Evolutionary conservation across 1,284 basidiomycete species (phyloP).

Genomic region (Melampsora larici-populina): DNA sequence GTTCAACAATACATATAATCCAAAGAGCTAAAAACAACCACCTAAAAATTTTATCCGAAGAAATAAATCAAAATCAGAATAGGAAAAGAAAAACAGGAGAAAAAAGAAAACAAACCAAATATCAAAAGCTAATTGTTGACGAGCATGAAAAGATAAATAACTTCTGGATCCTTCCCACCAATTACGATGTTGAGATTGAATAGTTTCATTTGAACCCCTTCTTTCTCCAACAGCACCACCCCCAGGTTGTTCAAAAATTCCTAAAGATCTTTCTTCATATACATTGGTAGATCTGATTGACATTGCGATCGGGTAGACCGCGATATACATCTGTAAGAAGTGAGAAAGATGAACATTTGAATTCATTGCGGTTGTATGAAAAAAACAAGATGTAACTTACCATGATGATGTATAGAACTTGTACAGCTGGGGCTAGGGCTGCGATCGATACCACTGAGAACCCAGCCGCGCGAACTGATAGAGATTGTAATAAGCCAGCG

Average conservation of each 20-base stretch:
- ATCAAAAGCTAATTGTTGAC: slow-evolving; percentile 52
- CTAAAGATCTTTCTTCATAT: slow-evolving; percentile 71
- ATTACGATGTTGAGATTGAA: slow-evolving; percentile 21
- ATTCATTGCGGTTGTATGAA: slow-evolving; percentile 55
- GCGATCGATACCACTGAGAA: slow-evolving; percentile 48
- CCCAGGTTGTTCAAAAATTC: slow-evolving; percentile 45
- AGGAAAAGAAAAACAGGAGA: neutral
- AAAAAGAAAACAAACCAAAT: slow-evolving; percentile 21
- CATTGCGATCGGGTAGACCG: slow-evolving; percentile 60
- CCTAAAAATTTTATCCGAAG: slow-evolving; percentile 48
- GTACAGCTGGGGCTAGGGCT: slow-evolving; percentile 55
- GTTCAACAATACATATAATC: slow-evolving; percentile 53
- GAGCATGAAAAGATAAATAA: slow-evolving; percentile 51
- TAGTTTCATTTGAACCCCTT: neutral
- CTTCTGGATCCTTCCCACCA: slow-evolving; percentile 47
- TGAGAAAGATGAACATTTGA: neutral
- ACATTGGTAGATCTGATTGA: slow-evolving; percentile 97
- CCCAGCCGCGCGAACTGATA: slow-evolving; percentile 75
- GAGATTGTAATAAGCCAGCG: slow-evolving; percentile 55
- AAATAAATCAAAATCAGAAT: neutral
- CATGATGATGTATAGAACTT: slow-evolving; percentile 78
- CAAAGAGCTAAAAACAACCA: slow-evolving; percentile 52
- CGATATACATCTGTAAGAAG: slow-evolving; percentile 50
- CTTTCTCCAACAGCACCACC: slow-evolving; percentile 26
- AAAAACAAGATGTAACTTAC: slow-evolving; percentile 60